Conservation (phyloP, 352 stramenopile genomes). For the Phytophthora fragariaefolia region DNA sequence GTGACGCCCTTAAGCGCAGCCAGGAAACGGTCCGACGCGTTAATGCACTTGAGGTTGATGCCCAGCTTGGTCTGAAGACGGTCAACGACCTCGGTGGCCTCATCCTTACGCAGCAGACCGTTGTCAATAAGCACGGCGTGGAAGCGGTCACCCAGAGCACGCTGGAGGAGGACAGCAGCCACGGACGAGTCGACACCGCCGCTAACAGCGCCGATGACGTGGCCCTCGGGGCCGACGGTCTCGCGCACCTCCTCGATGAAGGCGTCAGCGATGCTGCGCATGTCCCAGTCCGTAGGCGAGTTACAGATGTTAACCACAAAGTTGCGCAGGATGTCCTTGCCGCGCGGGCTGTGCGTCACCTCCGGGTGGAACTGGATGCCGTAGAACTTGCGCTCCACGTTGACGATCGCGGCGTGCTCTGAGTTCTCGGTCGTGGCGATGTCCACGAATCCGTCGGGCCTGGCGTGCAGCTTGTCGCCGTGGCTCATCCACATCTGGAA, state of each 20-base stretch:
- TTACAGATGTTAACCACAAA: slow-evolving; percentile 97
- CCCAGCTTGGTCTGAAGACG: slow-evolving; percentile 90
- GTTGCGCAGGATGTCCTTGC: slow-evolving; percentile 96
- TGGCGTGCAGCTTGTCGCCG: slow-evolving; percentile 97
- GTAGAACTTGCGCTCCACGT: slow-evolving; percentile 94
- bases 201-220: slow-evolving; percentile 99
- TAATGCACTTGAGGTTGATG: slow-evolving; percentile 98
- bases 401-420: slow-evolving; percentile 95
- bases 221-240: slow-evolving; percentile 93
- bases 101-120: slow-evolving; percentile 96
- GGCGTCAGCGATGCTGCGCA: slow-evolving; percentile 94
- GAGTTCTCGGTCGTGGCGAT: slow-evolving; percentile 91
- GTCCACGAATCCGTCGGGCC: slow-evolving; percentile 94
- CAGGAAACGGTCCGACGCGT: slow-evolving; percentile 97
- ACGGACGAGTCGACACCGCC: slow-evolving; percentile 99
- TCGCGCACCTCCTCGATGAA: slow-evolving; percentile 92
- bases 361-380: slow-evolving; percentile 98
- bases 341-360: slow-evolving; percentile 96
- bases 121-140: slow-evolving; percentile 99
- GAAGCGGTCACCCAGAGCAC: slow-evolving; percentile 97
- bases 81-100: slow-evolving; percentile 93
- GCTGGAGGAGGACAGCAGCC: slow-evolving; percentile 97
- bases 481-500: slow-evolving; percentile 99
- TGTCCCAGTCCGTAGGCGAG: slow-evolving; percentile 97
- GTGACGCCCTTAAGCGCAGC: slow-evolving; percentile 92